These are phyloP conservation scores for Gentiana dahurica DNA, from an alignment of 257 asterid species.

Conservation along the genomic window DNA sequence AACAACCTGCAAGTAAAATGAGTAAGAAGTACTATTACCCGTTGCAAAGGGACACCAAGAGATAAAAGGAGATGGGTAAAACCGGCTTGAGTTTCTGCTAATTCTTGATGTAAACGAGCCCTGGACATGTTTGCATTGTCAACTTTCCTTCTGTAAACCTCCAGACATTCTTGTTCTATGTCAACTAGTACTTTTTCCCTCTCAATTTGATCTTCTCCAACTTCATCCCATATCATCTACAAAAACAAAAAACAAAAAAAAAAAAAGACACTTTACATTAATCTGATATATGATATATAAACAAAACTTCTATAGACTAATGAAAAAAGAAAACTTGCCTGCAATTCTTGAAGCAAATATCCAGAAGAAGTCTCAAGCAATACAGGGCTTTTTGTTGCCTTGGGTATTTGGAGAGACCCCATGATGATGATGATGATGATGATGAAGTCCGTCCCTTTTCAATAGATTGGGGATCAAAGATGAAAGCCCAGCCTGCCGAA, in stretches of 20 bases:
- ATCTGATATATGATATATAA: no score
- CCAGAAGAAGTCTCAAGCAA: slow-evolving; percentile 82
- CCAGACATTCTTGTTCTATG: slow-evolving; percentile 91
- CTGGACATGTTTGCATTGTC: slow-evolving; percentile 83
- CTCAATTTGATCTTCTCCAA: slow-evolving; percentile 66
- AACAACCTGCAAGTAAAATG: no score
- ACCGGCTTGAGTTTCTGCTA: slow-evolving; percentile 91
- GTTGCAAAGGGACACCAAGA: slow-evolving; percentile 67
- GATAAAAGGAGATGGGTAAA: slow-evolving; percentile 80
- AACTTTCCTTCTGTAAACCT: slow-evolving; percentile 81
- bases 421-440: slow-evolving; percentile 12
- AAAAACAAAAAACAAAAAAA: not conserved
- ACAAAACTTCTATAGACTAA: not conserved
- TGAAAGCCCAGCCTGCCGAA: slow-evolving; percentile 6
- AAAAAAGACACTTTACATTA: not conserved
- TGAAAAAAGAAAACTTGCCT: slow-evolving; percentile 37
- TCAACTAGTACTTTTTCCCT: slow-evolving; percentile 70
- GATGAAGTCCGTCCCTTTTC: slow-evolving; percentile 1
- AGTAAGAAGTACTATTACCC: slow-evolving; percentile 34
- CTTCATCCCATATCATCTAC: slow-evolving; percentile 95
- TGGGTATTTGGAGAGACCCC: slow-evolving; percentile 55
- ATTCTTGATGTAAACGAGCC: slow-evolving; percentile 79
- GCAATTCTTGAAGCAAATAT: slow-evolving; percentile 78
- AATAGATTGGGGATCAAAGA: slow-evolving; percentile 2
- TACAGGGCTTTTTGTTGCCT: slow-evolving; percentile 48